A percentile compares a stretch with the other conserved stretches of the same genome.
Evolutionary conservation across 1,139 yeast species (phyloP).

Genomic region (Wickerhamomyces sp.): DNA sequence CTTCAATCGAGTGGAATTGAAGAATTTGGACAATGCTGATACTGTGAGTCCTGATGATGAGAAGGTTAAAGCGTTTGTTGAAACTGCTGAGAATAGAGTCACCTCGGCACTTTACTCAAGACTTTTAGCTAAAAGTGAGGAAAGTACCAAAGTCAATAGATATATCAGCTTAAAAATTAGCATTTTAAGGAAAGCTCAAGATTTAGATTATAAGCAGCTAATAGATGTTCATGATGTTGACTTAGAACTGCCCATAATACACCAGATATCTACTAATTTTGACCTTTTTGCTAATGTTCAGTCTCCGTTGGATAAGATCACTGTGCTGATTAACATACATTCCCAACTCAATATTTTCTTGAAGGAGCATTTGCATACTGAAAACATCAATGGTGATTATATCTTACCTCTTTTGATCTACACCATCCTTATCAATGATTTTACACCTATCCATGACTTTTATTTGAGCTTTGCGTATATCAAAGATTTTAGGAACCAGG

Average conservation of each 20-base stretch:
- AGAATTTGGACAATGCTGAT: conserved; percentile 2
- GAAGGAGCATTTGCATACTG: conserved; percentile 3
- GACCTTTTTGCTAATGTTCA: conserved; percentile 4
- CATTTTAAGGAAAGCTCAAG: conserved; percentile 11
- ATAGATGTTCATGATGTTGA: conserved; percentile 19
- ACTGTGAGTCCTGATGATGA: conserved; percentile 3
- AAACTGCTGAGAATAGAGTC: conserved; percentile 15
- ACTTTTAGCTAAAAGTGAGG: conserved; percentile 13
- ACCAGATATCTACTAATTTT: conserved; percentile 9
- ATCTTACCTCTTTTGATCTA: conserved; percentile 53
- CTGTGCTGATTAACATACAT: conserved; percentile 13
- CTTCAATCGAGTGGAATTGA: conserved; percentile 6
- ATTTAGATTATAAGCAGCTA: conserved; percentile 14
- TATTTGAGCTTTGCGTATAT: conserved; percentile 50
- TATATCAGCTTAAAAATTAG: conserved; percentile 13
- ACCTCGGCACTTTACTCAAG: conserved; percentile 11
- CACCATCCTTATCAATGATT: conserved; percentile 39
- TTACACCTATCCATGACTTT: conserved; percentile 31
- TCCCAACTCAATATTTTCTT: conserved; percentile 11
- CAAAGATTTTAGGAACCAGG: conserved; percentile 49
- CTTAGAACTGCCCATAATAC: conserved; percentile 6
- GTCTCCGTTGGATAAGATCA: conserved; percentile 17
- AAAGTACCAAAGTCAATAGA: conserved; percentile 11
- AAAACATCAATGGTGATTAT: conserved; percentile 37
- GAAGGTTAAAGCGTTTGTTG: conserved; percentile 9